These are phyloP conservation scores for Diutina mesorugosa DNA, from an alignment of 1,139 yeast species.

Conservation along the genomic window DNA sequence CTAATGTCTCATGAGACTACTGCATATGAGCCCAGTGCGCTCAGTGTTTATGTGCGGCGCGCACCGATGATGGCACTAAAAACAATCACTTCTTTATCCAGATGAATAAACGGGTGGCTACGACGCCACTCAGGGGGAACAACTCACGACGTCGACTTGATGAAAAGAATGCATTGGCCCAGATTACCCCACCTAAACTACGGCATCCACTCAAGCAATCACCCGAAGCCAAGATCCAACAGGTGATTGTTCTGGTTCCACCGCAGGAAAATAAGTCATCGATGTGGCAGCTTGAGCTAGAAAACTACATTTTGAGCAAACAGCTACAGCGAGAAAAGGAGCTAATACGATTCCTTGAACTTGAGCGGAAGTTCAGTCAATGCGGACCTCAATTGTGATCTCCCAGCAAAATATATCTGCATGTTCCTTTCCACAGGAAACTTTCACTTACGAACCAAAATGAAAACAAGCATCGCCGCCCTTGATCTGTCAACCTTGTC, in stretches of 20 bases:
- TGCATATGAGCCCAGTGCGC: not conserved
- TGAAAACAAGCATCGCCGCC: not conserved
- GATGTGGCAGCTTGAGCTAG: not conserved
- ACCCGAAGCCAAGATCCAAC: not conserved
- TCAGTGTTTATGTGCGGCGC: not conserved
- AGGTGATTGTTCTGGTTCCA: not conserved
- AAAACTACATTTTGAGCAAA: not conserved
- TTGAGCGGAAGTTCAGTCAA: not conserved
- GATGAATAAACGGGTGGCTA: slow-evolving; percentile 1
- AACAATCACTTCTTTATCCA: not conserved
- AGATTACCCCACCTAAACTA: not conserved
- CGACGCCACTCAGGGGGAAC: slow-evolving; percentile 1
- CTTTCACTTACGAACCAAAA: not conserved
- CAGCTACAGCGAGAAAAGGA: not conserved
- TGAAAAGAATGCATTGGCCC: not conserved
- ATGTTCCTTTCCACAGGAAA: not conserved
- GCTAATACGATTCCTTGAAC: not conserved
- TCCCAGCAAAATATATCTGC: not conserved
- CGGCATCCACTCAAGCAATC: not conserved
- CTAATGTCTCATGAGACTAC: not conserved
- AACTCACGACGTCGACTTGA: not conserved
- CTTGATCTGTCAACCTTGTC: not conserved
- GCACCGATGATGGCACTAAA: not conserved
- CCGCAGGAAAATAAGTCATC: not conserved
- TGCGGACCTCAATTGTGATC: not conserved